Conservation (phyloP, 148 eudicot species). For the Diospyros kaki region DNA sequence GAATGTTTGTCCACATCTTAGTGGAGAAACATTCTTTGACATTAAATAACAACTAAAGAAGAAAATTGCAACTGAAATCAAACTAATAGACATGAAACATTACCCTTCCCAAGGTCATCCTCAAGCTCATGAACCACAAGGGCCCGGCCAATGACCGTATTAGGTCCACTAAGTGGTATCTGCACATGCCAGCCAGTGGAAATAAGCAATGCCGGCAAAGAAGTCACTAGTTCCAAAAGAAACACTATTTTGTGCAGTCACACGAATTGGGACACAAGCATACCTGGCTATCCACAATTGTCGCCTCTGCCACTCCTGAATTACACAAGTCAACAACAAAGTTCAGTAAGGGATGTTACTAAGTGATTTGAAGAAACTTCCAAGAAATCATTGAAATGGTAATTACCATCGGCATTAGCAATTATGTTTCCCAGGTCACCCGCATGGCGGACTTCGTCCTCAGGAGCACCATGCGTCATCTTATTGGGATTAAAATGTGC, state of each 20-base stretch:
- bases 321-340: conserved; percentile 2
- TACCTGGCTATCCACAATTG: conserved; percentile 82
- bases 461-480: conserved; percentile 96
- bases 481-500: conserved; percentile 87
- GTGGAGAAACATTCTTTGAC: neutral
- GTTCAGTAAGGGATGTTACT: neutral
- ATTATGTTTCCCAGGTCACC: conserved; percentile 99
- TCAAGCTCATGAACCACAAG: conserved; percentile 91
- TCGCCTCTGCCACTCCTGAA: conserved; percentile 90
- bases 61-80: conserved; percentile 1
- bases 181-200: conserved; percentile 25
- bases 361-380: neutral
- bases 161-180: conserved; percentile 85
- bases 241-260: neutral
- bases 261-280: neutral
- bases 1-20: too few relatives aligned
- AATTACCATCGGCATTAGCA: conserved; percentile 81
- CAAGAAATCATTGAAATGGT: neutral
- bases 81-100: conserved; percentile 6
- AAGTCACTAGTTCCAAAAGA: neutral
- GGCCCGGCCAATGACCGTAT: conserved; percentile 90
- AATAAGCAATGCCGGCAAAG: neutral
- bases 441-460: conserved; percentile 94
- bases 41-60: neutral
- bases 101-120: conserved; percentile 98